Evolutionary conservation across 305 asterid genomes (phyloP).

Genomic region (Fraxinus angustifolia): DNA sequence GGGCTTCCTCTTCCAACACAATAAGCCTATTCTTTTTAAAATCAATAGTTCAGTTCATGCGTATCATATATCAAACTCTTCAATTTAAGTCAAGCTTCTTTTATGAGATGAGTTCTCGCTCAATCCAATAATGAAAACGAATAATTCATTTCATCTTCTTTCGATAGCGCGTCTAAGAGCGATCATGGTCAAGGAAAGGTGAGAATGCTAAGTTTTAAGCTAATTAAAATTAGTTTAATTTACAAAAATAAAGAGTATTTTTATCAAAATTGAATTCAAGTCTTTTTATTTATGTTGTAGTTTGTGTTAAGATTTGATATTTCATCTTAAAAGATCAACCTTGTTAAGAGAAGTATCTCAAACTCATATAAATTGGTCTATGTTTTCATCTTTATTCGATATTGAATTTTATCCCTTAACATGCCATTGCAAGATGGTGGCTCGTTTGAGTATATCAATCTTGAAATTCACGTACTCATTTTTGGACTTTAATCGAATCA

Average conservation of each 20-base stretch:
- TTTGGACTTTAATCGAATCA: no score
- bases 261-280: no score
- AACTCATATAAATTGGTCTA: no score
- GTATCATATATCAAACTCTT: neutral
- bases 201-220: neutral
- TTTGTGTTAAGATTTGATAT: neutral
- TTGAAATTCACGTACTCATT: no score
- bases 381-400: no score
- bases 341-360: no score
- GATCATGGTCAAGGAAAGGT: neutral
- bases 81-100: neutral
- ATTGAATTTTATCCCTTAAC: no score
- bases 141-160: neutral
- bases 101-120: neutral
- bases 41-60: neutral
- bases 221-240: no score
- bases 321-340: no score
- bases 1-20: neutral
- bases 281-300: neutral
- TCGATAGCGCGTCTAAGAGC: neutral
- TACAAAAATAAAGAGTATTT: neutral
- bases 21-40: neutral
- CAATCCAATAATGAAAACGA: neutral
- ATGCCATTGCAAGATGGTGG: no score
- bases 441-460: no score